These are phyloP conservation scores for Vanilla planifolia DNA, from an alignment of 106 monocot genomes.

Conservation along the genomic window DNA sequence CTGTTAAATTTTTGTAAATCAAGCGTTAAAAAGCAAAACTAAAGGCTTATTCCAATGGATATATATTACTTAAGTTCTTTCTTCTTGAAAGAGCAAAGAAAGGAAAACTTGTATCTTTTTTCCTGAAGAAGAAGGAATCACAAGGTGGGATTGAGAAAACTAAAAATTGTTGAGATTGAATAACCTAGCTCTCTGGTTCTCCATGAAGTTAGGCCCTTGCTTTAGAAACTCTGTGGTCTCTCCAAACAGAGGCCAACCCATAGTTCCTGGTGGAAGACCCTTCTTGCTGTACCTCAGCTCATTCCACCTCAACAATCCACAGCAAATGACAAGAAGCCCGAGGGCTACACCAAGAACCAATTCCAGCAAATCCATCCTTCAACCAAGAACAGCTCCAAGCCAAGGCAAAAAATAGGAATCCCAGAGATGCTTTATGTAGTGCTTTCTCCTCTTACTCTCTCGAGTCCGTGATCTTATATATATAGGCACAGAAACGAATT, in stretches of 20 bases:
- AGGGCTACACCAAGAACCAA: constrained; percentile 21
- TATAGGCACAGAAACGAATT: constrained; percentile 20
- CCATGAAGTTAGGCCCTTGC: constrained; percentile 82
- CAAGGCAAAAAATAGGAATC: not conserved
- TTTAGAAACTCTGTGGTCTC: constrained; percentile 93
- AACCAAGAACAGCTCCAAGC: not conserved
- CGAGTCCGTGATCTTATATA: constrained; percentile 6
- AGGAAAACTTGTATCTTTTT: too few species aligned
- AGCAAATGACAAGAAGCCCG: constrained; percentile 31
- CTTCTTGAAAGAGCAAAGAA: too few species aligned
- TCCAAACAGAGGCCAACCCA: constrained; percentile 95
- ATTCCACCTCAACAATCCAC: constrained; percentile 67
- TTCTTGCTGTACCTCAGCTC: constrained; percentile 76
- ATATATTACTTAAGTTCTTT: too few species aligned
- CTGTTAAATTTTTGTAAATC: constrained; percentile 27
- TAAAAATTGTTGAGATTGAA: not conserved
- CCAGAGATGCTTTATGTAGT: constrained; percentile 7
- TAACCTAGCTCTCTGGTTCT: constrained; percentile 66
- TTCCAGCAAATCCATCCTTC: constrained; percentile 29
- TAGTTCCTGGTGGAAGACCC: constrained; percentile 87
- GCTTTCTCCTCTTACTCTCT: not conserved
- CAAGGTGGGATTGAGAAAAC: not conserved
- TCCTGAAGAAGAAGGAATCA: not conserved
- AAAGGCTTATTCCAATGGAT: too few species aligned
- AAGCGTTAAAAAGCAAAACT: too few species aligned